Base-by-base conservation (phyloP, 495 filamentous ascomycete species). In the Penicillium bovifimosum region DNA sequence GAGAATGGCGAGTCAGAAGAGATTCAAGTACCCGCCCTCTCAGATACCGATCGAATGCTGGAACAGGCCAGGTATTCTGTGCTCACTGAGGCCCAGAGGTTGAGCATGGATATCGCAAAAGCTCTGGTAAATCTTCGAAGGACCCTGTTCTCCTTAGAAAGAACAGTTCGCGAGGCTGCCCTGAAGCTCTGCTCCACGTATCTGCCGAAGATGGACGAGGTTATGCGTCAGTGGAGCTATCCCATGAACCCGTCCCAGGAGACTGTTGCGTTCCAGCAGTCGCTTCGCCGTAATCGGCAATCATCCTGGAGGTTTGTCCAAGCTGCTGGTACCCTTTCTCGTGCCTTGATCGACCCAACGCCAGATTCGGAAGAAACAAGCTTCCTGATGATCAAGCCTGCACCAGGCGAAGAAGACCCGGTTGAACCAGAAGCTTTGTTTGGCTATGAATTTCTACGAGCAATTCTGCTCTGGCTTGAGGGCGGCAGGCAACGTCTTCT, bases 251-350 rank as follows among this genome's bases (percentile, higher is more conserved):
- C 83, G 14, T 56, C 67, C 6, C 57, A 64, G 2, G 72, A 80
- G 31, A 77, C 79, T 34, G 76, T 86, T 27, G 46, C 58, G 4
- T 58, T 81, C 6, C 81, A 86, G 56, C 74, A 80, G 55, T 74
- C 76, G 4, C 70, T 85, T 16, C 81, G 83, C 14, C 68, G 66
- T 8, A 73, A 82, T 45, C 80, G 86, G 20, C 74, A 81, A 34
- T 70, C 77, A 14, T 67, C 77, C n/a, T 79, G 82, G 59, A 69
- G 81, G 38, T 88, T 88, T 62, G 75, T 87, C 5, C 85, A 86
- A 66, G 85, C 83, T n/a, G 72, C 81, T 20, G 86, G 85, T 24
- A 79, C 80, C 8, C 60, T 88, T 16, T 69, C 81, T 13, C 66
- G 74, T 20, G 72, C 77, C 6, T 65, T 88, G 13, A 80, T 80